These are phyloP conservation scores for Myxozyma kluyveri DNA, from an alignment of 805 yeast genomes.

Conservation along the genomic window DNA sequence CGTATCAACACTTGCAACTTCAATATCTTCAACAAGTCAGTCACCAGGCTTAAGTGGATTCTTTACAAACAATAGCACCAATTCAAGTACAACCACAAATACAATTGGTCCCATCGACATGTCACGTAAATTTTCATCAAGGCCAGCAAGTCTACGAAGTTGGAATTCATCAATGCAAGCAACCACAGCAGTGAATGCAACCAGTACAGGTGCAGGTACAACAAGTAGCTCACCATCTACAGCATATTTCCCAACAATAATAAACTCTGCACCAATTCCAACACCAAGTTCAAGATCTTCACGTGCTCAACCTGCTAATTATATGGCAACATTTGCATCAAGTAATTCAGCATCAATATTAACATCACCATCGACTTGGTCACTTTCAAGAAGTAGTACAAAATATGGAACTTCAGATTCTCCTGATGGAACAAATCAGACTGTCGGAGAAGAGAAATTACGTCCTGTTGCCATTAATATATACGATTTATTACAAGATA, in stretches of 20 bases:
- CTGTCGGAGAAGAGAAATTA: neutral
- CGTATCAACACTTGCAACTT: too few species aligned
- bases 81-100: neutral
- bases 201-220: slow-evolving; percentile 22
- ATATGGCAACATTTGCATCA: slow-evolving; percentile 9
- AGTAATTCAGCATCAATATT: neutral
- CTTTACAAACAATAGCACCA: too few species aligned
- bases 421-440: neutral
- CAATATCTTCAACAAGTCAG: too few species aligned
- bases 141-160: slow-evolving; percentile 25
- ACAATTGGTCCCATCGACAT: neutral
- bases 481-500: slow-evolving; percentile 27
- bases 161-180: slow-evolving; percentile 21
- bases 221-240: slow-evolving; percentile 17
- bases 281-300: slow-evolving; percentile 2
- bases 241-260: slow-evolving; percentile 5
- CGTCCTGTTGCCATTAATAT: slow-evolving; percentile 24
- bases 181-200: slow-evolving; percentile 23
- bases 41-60: too few species aligned
- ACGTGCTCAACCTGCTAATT: slow-evolving; percentile 2
- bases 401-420: slow-evolving; percentile 2
- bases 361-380: slow-evolving; percentile 8
- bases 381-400: slow-evolving; percentile 6
- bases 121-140: slow-evolving; percentile 11
- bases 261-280: slow-evolving; percentile 14